phyloP scores from a whole-genome alignment of 2,329 filamentous ascomycete genomes.

The Hymenoscyphus fraxineus region DNA sequence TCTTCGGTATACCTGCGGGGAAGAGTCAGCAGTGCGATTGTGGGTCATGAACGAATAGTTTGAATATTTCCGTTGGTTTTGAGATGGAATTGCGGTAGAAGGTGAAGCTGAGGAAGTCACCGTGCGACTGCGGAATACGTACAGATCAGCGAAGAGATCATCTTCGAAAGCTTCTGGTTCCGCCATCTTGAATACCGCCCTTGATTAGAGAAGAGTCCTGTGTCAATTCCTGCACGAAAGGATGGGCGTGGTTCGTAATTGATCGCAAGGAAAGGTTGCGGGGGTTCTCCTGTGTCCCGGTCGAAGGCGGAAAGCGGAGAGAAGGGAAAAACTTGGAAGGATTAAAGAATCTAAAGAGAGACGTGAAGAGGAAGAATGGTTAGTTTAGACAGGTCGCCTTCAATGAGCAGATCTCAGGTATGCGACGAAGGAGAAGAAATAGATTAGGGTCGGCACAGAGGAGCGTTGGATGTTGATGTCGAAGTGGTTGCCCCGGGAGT shows the following conservation, averaged over 20 bases:
- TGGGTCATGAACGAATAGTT: not conserved
- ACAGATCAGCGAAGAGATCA: conserved; percentile 95
- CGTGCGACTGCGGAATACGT: conserved; percentile 40
- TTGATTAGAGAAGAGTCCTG: not conserved
- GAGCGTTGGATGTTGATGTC: not conserved
- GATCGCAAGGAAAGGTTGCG: not conserved
- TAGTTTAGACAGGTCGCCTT: not conserved
- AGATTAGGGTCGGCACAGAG: not conserved
- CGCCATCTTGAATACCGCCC: conserved; percentile 53
- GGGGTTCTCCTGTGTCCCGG: not conserved
- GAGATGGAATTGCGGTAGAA: not conserved
- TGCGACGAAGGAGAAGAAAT: not conserved
- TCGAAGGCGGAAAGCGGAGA: not conserved
- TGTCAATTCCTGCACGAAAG: not conserved
- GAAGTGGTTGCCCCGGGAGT: not conserved
- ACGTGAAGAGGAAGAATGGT: conserved; percentile 1
- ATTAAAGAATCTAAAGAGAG: not conserved
- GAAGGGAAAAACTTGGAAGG: not conserved
- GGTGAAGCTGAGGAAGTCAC: conserved; percentile 15
- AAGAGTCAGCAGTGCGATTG: conserved; percentile 14
- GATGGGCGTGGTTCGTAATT: not conserved
- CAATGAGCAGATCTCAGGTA: not conserved
- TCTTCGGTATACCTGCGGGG: conserved; percentile 62
- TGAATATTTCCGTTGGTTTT: not conserved
- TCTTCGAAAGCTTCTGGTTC: conserved; percentile 83